Percentiles rank a stretch among this genome's conserved stretches.
Evolutionary conservation across 2,329 filamentous ascomycete species (phyloP).

Genomic region (Lizonia empirigonia): DNA sequence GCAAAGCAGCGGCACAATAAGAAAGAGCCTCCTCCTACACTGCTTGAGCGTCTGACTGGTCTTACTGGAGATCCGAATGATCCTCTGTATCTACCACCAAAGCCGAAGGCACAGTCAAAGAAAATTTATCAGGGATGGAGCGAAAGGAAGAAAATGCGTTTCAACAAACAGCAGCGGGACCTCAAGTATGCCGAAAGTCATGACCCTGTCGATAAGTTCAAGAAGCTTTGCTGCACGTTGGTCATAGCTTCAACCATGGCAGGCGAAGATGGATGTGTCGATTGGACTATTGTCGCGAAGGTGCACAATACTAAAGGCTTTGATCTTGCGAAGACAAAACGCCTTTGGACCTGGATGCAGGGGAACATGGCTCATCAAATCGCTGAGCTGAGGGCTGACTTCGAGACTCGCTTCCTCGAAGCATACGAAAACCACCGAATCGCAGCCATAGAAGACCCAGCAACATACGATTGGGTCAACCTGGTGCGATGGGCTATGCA

Average conservation of each 20-base stretch:
- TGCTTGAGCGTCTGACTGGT: slow-evolving; percentile 44
- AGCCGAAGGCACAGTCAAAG: slow-evolving; percentile 17
- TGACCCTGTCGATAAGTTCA: slow-evolving; percentile 34
- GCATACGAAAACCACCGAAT: slow-evolving; percentile 70
- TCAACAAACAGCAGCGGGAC: slow-evolving; percentile 21
- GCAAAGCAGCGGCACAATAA: slow-evolving; percentile 17
- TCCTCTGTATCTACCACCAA: slow-evolving; percentile 30
- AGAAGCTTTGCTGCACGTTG: slow-evolving; percentile 41
- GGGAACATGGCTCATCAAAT: slow-evolving; percentile 52
- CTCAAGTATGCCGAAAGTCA: slow-evolving; percentile 22
- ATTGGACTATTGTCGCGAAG: slow-evolving; percentile 52
- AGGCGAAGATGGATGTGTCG: slow-evolving; percentile 43
- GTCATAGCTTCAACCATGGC: slow-evolving; percentile 43
- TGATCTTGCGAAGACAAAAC: slow-evolving; percentile 39
- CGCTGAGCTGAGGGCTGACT: slow-evolving; percentile 63
- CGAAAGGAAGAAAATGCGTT: slow-evolving; percentile 20
- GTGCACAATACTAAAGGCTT: slow-evolving; percentile 48
- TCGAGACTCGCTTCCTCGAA: slow-evolving; percentile 68
- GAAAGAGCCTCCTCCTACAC: slow-evolving; percentile 25
- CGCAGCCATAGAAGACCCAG: slow-evolving; percentile 63
- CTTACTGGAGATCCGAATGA: slow-evolving; percentile 42
- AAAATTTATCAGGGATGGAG: slow-evolving; percentile 14
- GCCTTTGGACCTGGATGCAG: slow-evolving; percentile 48
- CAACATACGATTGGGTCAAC: slow-evolving; percentile 70
- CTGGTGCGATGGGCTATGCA: slow-evolving; percentile 71